A percentile compares a stretch with the other conserved stretches of the same genome.
phyloP scores from a whole-genome alignment of 1,139 yeast genomes.

The Debaryomycetaceae sp. region DNA sequence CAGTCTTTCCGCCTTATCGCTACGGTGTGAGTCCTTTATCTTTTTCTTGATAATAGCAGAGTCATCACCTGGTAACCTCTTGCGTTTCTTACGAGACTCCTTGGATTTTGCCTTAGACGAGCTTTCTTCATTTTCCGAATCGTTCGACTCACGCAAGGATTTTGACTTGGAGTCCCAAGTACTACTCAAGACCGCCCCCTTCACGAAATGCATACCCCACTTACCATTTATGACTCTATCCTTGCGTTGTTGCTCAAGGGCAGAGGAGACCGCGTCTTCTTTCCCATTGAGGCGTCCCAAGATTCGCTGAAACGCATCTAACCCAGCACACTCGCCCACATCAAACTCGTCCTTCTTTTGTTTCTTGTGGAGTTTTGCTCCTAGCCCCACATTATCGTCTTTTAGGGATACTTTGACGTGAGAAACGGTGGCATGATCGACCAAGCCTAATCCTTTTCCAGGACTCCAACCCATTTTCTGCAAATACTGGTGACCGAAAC shows the following conservation, averaged over 20 bases:
- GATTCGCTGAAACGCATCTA: slow-evolving; percentile 86
- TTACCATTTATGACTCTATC: slow-evolving; percentile 64
- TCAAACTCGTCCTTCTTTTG: slow-evolving; percentile 45
- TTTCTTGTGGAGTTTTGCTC: slow-evolving; percentile 60
- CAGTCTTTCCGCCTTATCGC: slow-evolving; percentile 12
- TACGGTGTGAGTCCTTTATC: slow-evolving; percentile 9
- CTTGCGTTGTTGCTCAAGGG: slow-evolving; percentile 54
- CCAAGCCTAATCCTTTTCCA: slow-evolving; percentile 78
- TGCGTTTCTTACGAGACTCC: slow-evolving; percentile 10
- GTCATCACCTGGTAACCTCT: slow-evolving; percentile 9
- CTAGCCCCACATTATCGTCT: slow-evolving; percentile 77
- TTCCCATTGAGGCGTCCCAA: slow-evolving; percentile 79
- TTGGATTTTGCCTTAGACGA: slow-evolving; percentile 15
- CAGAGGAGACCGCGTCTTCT: slow-evolving; percentile 46
- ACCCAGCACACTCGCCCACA: slow-evolving; percentile 78
- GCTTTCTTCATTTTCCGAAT: slow-evolving; percentile 11
- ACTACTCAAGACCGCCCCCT: slow-evolving; percentile 72
- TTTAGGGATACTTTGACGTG: slow-evolving; percentile 78
- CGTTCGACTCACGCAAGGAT: slow-evolving; percentile 3
- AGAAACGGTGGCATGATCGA: slow-evolving; percentile 51
- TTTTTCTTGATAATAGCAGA: slow-evolving; percentile 9
- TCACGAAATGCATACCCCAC: slow-evolving; percentile 81
- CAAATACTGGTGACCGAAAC: slow-evolving; percentile 85
- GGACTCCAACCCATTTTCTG: slow-evolving; percentile 85
- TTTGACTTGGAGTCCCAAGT: slow-evolving; percentile 70